Conservation (phyloP, 2,329 filamentous ascomycete genomes). For the Xylariaceae sp. region DNA sequence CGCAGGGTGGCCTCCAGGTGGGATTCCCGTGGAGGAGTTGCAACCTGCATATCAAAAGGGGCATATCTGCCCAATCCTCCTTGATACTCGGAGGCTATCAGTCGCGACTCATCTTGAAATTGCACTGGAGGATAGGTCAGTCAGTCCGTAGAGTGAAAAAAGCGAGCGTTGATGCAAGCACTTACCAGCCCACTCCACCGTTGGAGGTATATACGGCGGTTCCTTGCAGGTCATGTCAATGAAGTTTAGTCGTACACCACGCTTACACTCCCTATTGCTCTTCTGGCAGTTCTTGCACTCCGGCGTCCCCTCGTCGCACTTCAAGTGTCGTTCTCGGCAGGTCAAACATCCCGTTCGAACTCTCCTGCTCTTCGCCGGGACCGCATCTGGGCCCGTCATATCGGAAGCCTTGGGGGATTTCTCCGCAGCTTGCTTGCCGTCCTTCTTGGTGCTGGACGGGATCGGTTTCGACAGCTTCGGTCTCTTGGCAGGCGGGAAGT, state of each 20-base stretch:
- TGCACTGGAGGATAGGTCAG: conserved; percentile 45
- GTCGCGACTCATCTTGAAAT: conserved; percentile 84
- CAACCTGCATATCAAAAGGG: conserved; percentile 39
- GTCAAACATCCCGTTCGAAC: conserved; percentile 89
- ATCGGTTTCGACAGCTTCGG: conserved; percentile 17
- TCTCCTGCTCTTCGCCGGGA: conserved; percentile 65
- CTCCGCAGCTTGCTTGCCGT: conserved; percentile 2
- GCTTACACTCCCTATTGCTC: conserved; percentile 79
- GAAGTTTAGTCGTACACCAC: conserved; percentile 85
- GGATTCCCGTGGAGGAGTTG: conserved; percentile 23
- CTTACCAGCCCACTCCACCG: conserved; percentile 61
- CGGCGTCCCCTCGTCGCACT: conserved; percentile 74
- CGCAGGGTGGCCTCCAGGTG: conserved; percentile 23
- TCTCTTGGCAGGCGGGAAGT: conserved; percentile 22
- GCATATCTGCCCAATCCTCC: conserved; percentile 74
- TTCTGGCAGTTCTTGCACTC: conserved; percentile 78
- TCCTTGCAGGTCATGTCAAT: conserved; percentile 74
- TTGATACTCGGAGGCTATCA: conserved; percentile 85
- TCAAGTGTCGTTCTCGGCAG: conserved; percentile 83
- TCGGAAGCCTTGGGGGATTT: conserved; percentile 15
- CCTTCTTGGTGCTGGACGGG: conserved; percentile 10
- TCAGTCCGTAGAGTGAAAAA: neutral
- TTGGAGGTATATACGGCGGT: conserved; percentile 59
- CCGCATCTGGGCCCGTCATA: conserved; percentile 19
- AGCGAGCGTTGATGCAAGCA: conserved; percentile 4